These are phyloP conservation scores for Dioscorea alata DNA, from an alignment of 106 monocot genomes.

Conservation along the genomic window DNA sequence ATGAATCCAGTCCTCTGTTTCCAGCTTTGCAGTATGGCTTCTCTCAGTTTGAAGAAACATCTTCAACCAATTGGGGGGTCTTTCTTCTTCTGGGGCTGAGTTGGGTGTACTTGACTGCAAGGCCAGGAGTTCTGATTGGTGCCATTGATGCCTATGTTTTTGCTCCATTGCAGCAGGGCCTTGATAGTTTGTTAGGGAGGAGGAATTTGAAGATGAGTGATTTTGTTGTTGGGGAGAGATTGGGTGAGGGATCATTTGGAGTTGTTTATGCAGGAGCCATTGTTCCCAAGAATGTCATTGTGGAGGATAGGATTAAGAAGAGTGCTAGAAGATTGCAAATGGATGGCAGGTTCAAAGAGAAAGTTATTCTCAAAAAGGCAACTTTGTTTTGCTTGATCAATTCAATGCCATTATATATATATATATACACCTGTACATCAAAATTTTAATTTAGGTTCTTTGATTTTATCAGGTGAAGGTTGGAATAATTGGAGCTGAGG, in stretches of 20 bases:
- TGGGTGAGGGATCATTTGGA: constrained; percentile 92
- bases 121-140: constrained; percentile 83
- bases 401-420: neutral
- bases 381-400: neutral
- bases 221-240: constrained; percentile 68
- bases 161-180: constrained; percentile 67
- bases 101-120: constrained; percentile 80
- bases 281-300: constrained; percentile 43
- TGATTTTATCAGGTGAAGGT: constrained; percentile 61
- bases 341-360: constrained; percentile 69
- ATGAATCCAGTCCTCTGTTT: constrained; percentile 28
- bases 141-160: constrained; percentile 84
- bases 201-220: constrained; percentile 76
- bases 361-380: constrained; percentile 87
- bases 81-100: constrained; percentile 27
- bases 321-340: constrained; percentile 23
- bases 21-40: constrained; percentile 20
- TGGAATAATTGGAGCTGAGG: constrained; percentile 69
- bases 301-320: constrained; percentile 44
- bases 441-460: neutral
- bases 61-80: constrained; percentile 46
- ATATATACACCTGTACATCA: neutral
- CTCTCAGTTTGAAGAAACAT: constrained; percentile 24
- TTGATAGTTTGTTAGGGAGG: constrained; percentile 67
- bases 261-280: constrained; percentile 78